phyloP scores from a whole-genome alignment of 257 asterid genomes.

The Nicotiana noctiflora region DNA sequence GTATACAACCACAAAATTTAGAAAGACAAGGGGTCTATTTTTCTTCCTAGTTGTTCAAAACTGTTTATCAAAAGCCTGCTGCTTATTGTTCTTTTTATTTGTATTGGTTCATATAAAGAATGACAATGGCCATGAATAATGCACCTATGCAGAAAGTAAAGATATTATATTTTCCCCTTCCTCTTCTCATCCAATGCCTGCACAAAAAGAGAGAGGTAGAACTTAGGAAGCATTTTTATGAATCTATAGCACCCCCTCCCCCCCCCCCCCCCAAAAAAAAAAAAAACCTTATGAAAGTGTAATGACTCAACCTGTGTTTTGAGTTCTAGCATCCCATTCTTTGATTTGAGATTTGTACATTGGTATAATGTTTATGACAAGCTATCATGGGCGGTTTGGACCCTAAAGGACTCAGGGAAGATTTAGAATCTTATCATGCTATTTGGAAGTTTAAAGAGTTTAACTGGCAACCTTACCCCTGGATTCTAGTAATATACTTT shows the following conservation, averaged over 20 bases:
- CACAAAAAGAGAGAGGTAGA: slow-evolving; percentile 2
- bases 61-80: not conserved
- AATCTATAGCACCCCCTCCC: too few relatives aligned
- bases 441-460: too few relatives aligned
- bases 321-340: too few relatives aligned
- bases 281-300: not conserved
- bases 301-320: too few relatives aligned
- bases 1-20: not conserved
- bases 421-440: too few relatives aligned
- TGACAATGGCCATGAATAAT: slow-evolving; percentile 41
- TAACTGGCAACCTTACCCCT: too few relatives aligned
- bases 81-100: slow-evolving; percentile 1
- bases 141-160: slow-evolving; percentile 22
- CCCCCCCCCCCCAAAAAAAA: too few relatives aligned
- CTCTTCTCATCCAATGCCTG: slow-evolving; percentile 89
- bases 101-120: slow-evolving; percentile 42
- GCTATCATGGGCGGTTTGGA: too few relatives aligned
- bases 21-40: not conserved
- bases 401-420: too few relatives aligned
- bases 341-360: too few relatives aligned
- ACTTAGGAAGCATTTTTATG: not conserved
- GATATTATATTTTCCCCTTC: slow-evolving; percentile 57
- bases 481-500: too few relatives aligned
- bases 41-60: slow-evolving; percentile 10
- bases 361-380: too few relatives aligned